Evolutionary conservation across 2,329 filamentous ascomycete species (phyloP).

Genomic region (Pseudogymnoascus verrucosus): DNA sequence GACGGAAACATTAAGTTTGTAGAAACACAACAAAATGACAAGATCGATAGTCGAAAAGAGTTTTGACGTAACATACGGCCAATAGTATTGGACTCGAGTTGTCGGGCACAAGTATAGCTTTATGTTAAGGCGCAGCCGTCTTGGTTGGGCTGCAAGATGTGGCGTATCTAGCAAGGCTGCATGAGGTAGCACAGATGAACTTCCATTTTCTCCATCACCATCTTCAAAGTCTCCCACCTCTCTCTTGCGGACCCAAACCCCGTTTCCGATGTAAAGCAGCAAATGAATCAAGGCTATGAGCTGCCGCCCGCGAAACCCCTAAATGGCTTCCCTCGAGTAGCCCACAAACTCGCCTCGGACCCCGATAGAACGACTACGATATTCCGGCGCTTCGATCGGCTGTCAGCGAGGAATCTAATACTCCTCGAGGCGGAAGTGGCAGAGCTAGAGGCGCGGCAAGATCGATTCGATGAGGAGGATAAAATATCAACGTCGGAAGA

Average conservation of each 20-base stretch:
- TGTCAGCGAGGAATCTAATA: slow-evolving; percentile 11
- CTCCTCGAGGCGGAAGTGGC: slow-evolving; percentile 10
- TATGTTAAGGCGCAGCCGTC: neutral
- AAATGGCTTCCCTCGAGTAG: slow-evolving; percentile 2
- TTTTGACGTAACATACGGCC: neutral
- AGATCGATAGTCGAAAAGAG: neutral
- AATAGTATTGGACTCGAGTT: neutral
- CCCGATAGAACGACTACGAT: slow-evolving; percentile 9
- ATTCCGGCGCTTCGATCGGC: slow-evolving; percentile 9
- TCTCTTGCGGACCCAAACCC: neutral
- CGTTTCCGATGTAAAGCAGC: neutral
- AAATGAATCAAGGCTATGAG: neutral
- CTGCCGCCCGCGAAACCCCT: neutral
- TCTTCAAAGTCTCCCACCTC: neutral
- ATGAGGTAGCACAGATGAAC: neutral
- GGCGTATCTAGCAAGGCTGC: neutral
- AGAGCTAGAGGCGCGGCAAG: slow-evolving; percentile 9
- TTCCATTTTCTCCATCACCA: neutral
- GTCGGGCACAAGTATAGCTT: neutral
- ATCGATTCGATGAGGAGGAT: slow-evolving; percentile 14
- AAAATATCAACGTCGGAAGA: slow-evolving; percentile 7
- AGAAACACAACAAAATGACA: neutral
- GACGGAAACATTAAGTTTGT: neutral
- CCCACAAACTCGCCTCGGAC: neutral
- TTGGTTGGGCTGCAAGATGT: no score